phyloP scores from a whole-genome alignment of 352 stramenopile species.

The Phytophthora aleatoria region DNA sequence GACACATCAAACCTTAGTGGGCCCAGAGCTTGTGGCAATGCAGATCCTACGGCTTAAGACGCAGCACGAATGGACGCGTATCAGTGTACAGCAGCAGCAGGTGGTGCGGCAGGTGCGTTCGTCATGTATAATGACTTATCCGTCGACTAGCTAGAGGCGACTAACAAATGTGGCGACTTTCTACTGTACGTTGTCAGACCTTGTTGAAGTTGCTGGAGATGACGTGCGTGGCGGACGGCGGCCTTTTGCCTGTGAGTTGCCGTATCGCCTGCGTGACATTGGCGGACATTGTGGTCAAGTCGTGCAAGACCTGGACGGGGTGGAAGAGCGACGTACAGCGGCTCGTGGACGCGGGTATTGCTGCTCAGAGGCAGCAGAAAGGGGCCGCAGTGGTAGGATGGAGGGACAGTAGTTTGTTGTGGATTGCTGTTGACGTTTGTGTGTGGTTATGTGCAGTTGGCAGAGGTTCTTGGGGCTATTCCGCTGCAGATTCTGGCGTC shows the following conservation, averaged over 20 bases:
- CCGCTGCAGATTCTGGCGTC: slow-evolving; percentile 46
- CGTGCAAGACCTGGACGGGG: slow-evolving; percentile 37
- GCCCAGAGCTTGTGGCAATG: slow-evolving; percentile 63
- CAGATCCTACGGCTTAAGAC: slow-evolving; percentile 78
- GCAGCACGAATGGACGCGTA: slow-evolving; percentile 49
- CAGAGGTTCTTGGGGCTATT: slow-evolving; percentile 54
- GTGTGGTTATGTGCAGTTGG: slow-evolving; percentile 31
- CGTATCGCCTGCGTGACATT: slow-evolving; percentile 56
- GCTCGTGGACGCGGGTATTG: slow-evolving; percentile 46
- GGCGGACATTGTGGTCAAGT: slow-evolving; percentile 57
- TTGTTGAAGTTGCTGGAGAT: slow-evolving; percentile 49
- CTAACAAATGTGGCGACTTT: slow-evolving; percentile 6
- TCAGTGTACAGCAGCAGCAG: slow-evolving; percentile 40
- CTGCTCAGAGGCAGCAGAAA: slow-evolving; percentile 33
- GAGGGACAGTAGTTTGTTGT: neutral
- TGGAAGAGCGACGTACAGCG: slow-evolving; percentile 59
- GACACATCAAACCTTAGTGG: slow-evolving; percentile 26
- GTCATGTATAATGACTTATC: slow-evolving; percentile 6
- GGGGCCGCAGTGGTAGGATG: slow-evolving; percentile 42
- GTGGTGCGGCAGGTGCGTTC: slow-evolving; percentile 50
- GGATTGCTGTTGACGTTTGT: neutral
- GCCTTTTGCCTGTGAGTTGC: slow-evolving; percentile 38
- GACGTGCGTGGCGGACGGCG: slow-evolving; percentile 29
- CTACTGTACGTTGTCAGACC: slow-evolving; percentile 28
- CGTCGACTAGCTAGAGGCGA: neutral